Evolutionary conservation across 345 rosid species (phyloP).

Genomic region (Bruguiera parviflora): DNA sequence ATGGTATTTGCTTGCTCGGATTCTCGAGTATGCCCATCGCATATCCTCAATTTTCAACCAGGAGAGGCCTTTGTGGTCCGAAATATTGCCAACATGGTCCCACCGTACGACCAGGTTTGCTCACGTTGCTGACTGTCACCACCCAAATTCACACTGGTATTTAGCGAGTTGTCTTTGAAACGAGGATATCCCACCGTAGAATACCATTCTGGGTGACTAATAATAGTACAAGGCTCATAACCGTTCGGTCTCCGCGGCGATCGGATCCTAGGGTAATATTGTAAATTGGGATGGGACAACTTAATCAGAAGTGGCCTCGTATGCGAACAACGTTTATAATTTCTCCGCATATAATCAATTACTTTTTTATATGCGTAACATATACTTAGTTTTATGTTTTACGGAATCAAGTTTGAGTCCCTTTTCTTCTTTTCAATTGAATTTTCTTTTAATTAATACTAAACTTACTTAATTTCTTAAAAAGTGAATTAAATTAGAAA

Average conservation of each 20-base stretch:
- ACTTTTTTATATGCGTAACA: no score
- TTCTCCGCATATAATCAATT: no score
- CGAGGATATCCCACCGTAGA: no score
- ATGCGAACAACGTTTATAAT: no score
- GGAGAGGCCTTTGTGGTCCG: conserved; percentile 97
- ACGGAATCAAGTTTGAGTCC: no score
- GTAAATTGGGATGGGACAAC: no score
- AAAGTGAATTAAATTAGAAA: background rate
- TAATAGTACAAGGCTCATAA: background rate
- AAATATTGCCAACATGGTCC: conserved; percentile 97
- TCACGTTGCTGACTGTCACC: conserved; percentile 5
- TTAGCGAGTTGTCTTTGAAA: background rate
- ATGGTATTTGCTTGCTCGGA: conserved; percentile 97
- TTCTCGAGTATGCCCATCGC: conserved; percentile 93
- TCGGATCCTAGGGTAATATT: background rate
- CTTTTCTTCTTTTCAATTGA: no score
- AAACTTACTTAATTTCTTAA: no score
- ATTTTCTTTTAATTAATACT: no score
- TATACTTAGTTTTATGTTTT: no score
- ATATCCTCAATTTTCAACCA: conserved; percentile 79
- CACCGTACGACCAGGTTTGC: conserved; percentile 67
- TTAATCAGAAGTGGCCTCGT: no score
- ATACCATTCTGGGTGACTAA: background rate
- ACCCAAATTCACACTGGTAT: background rate
- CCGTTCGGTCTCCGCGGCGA: background rate